Evolutionary conservation across 441 rosid genomes (phyloP), one percentile per base, ranked within the genome.

Genomic region (Erodium chrysanthum): DNA sequence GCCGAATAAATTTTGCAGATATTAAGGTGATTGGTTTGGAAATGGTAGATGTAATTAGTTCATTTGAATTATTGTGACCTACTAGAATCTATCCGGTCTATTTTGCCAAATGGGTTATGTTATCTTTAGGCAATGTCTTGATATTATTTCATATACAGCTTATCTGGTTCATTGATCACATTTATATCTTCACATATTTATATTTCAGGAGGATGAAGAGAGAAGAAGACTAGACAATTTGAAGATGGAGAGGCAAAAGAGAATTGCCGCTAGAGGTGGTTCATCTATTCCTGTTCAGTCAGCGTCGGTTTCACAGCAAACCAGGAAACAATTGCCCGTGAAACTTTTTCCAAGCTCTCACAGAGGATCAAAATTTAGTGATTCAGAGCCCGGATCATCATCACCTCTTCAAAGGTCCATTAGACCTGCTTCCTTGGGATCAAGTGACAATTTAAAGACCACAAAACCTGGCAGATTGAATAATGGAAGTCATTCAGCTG

Each of bases 191-290:
- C 58, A 25, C 46, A 67, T 64, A 7, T 29, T 58, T 68, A 12
- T 67, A 31, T 75, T 78, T 18, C 80, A 94, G 98, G 97, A 94
- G 79, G 94, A 85, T 74, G 96, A 84, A 70, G 88, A 89, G 74
- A 79, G 65, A 61, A 91, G 77, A 70, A 89, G 99, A 35, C 79
- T 95, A 11, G 97, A 92, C 77, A 85, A 85, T 64, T 84, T 95
- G 77, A 95, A 88, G 78, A 66, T 86, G 61, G 92, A 83, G 77
- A 92, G 99, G 81, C 93, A 95, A 77, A 90, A 95, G 83, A 80
- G 99, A 78, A 95, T 95, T 71, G 89, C 97, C 71, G 83, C 97
- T 15, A 84, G 86, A 78, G 83, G 86, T 52, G 76, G 85, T 73
- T 76, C 92, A 22, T 25, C 65, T 15, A 61, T 69, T 31, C 75